Percentiles rank a stretch among this genome's conserved stretches.
Conservation (phyloP, 106 monocot genomes). For the Phalaenopsis equestris region DNA sequence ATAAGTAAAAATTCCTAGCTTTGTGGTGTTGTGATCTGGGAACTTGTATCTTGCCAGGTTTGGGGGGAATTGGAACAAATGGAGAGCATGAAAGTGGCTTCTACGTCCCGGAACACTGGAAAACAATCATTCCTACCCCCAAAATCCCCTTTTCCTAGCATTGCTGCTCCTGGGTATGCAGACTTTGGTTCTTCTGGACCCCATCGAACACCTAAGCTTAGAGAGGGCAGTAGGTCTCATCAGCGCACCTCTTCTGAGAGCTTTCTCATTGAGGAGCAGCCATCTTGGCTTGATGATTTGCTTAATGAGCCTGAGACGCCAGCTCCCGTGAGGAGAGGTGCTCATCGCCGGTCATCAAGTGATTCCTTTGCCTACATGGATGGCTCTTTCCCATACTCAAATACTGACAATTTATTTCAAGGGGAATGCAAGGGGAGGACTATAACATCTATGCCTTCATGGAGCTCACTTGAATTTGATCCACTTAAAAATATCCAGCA, state of each 20-base stretch:
- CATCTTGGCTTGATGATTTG: slow-evolving; percentile 93
- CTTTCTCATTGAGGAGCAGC: slow-evolving; percentile 83
- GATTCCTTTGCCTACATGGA: slow-evolving; percentile 83
- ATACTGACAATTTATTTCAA: slow-evolving; percentile 25
- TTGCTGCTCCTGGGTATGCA: slow-evolving; percentile 22
- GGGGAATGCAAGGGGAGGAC: slow-evolving; percentile 20
- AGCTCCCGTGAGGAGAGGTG: slow-evolving; percentile 32
- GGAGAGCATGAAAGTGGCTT: slow-evolving; percentile 33
- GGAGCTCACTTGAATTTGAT: slow-evolving; percentile 33
- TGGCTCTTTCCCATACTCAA: slow-evolving; percentile 21
- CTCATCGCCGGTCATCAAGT: slow-evolving; percentile 83
- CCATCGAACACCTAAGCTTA: slow-evolving; percentile 22
- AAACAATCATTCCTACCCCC: slow-evolving; percentile 67
- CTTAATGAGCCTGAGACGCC: slow-evolving; percentile 89
- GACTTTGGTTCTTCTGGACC: slow-evolving; percentile 34
- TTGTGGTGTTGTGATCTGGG: background rate
- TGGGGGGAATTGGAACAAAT: slow-evolving; percentile 9
- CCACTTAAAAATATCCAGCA: slow-evolving; percentile 16
- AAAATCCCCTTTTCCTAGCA: slow-evolving; percentile 42
- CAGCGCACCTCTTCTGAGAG: slow-evolving; percentile 86
- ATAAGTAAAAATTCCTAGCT: background rate
- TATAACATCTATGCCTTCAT: slow-evolving; percentile 13
- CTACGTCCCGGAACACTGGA: slow-evolving; percentile 30
- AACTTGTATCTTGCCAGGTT: slow-evolving; percentile 8
- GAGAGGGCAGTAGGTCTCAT: slow-evolving; percentile 34